Percentiles rank a stretch among this genome's conserved stretches.
Conservation (phyloP, 1,284 basidiomycete species). For the Athelia psychrophila region DNA sequence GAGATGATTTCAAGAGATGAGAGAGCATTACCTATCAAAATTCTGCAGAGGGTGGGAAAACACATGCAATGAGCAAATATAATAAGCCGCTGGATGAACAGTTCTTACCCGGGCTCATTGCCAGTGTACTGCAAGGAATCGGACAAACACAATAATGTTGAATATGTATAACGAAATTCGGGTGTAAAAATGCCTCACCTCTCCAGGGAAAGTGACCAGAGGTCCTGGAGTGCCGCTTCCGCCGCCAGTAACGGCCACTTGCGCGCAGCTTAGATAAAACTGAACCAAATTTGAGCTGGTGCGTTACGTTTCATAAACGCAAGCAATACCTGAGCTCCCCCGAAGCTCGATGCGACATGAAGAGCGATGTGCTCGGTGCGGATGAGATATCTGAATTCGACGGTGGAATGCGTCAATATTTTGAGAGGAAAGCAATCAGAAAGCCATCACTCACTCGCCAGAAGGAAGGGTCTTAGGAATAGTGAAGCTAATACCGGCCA, state of each 20-base stretch:
- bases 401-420: too few relatives aligned
- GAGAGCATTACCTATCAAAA: slow-evolving; percentile 16
- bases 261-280: slow-evolving; percentile 31
- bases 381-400: background rate
- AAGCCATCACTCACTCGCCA: slow-evolving; percentile 30
- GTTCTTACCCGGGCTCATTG: too few relatives aligned
- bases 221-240: slow-evolving; percentile 38
- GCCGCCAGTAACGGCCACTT: slow-evolving; percentile 33
- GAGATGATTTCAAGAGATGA: background rate
- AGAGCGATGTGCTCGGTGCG: slow-evolving; percentile 5
- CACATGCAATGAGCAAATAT: background rate
- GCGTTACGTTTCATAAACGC: too few relatives aligned
- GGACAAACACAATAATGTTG: too few relatives aligned
- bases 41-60: slow-evolving; percentile 27
- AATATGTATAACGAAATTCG: too few relatives aligned
- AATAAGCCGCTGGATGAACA: too few relatives aligned
- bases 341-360: slow-evolving; percentile 11
- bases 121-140: too few relatives aligned
- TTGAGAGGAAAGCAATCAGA: too few relatives aligned
- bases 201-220: slow-evolving; percentile 38
- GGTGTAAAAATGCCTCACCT: too few relatives aligned
- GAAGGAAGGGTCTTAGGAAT: slow-evolving; percentile 22
- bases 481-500: slow-evolving; percentile 21
- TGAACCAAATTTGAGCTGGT: slow-evolving; percentile 1
- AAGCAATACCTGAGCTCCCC: slow-evolving; percentile 9